Evolutionary conservation across 306 rosid genomes (phyloP), one percentile per base, ranked within the genome.

Genomic region (Boehmeria nivea): DNA sequence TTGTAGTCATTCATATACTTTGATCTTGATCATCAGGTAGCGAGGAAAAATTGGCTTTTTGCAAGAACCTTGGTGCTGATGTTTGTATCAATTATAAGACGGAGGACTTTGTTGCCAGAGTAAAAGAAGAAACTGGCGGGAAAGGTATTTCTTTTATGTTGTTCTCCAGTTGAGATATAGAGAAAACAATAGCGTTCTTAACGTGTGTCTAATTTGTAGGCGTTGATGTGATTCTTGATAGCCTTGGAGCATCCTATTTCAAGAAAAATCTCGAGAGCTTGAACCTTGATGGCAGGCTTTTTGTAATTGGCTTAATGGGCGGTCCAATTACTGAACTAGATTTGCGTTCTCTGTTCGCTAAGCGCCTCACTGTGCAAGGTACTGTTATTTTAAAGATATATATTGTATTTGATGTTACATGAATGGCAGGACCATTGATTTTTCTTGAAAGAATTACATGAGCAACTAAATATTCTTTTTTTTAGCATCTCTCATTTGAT

Each of bases 331-430:
- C 85, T n/a, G 75, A 91, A 51, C 51, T 67, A 6, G 82, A 87
- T 63, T 77, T 87, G 31, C 82, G 85, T 14, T 8, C 73, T 65
- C 63, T 87, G 38, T 14, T 84, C 58, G 70, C 76, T 0, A 91
- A 74, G 83, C 98, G 98, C 64, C 94, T 87, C 19, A 91, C 96
- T 6, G 86, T 91, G 56, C 98, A 91, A 79, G 86, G 98, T 91
- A 77, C 54, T 36, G 8, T 66, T 6, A 23, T 46, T 42, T 51
- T 11, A 3, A 11, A 3, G 5, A 4, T 8, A 0, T 1, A 11
- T 40, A 1, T 40, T 3, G 6, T 11, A 40, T 40, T 8, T n/a
- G n/a, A n/a, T n/a, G n/a, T n/a, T n/a, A n/a, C n/a, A n/a, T n/a
- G n/a, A n/a, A n/a, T n/a, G n/a, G n/a, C n/a, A n/a, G n/a, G n/a